Evolutionary conservation across 768 basidiomycete genomes (phyloP).

Genomic region (Porpolomopsis calyptriformis): DNA sequence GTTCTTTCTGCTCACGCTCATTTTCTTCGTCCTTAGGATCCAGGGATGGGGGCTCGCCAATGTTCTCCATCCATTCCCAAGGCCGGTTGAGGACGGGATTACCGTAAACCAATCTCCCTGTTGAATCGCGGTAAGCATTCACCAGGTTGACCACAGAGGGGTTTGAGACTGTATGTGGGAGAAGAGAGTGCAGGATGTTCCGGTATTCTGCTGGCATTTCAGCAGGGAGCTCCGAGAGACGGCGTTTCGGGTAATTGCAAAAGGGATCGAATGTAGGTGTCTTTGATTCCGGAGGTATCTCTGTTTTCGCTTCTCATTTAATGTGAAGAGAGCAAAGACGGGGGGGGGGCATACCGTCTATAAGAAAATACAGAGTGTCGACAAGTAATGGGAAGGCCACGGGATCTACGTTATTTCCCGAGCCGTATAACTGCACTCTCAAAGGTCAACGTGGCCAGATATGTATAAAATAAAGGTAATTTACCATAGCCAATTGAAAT

Average conservation of each 20-base stretch:
- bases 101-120: conserved; percentile 39
- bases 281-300: conserved; percentile 53
- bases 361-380: conserved; percentile 63
- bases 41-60: conserved; percentile 44
- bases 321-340: neutral
- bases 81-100: conserved; percentile 58
- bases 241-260: conserved; percentile 46
- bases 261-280: conserved; percentile 49
- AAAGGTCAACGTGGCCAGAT: conserved; percentile 4
- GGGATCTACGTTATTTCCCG: conserved; percentile 42
- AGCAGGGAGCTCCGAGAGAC: conserved; percentile 40
- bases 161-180: conserved; percentile 44
- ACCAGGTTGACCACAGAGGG: conserved; percentile 46
- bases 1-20: conserved; percentile 30
- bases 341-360: conserved; percentile 46
- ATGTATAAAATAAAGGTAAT: conserved; percentile 17
- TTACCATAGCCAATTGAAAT: conserved; percentile 42
- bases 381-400: conserved; percentile 55
- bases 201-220: conserved; percentile 48
- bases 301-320: conserved; percentile 31
- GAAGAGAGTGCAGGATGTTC: conserved; percentile 45
- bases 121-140: conserved; percentile 44
- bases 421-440: conserved; percentile 38
- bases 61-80: conserved; percentile 81
- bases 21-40: conserved; percentile 35